phyloP scores from a whole-genome alignment of 2,329 filamentous ascomycete species.

The Plectosphaerella sp. region DNA sequence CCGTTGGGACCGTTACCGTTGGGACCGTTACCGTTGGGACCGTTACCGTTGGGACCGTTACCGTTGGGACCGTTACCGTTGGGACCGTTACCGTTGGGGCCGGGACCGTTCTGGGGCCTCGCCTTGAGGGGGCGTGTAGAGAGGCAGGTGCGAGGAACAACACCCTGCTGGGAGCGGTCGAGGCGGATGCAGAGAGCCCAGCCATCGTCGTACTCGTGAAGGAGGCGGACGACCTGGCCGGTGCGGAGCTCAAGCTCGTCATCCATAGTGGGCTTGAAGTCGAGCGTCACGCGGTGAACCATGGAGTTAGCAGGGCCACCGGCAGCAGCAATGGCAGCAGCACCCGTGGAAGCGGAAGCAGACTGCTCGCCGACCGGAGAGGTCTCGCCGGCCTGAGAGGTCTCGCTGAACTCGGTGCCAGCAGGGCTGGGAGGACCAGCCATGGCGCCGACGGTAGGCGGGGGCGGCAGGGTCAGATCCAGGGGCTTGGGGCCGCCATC shows the following conservation, averaged over 20 bases:
- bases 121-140: constrained; percentile 90
- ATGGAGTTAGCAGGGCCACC: constrained; percentile 55
- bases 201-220: constrained; percentile 97
- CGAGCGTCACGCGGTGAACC: constrained; percentile 89
- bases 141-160: constrained; percentile 88
- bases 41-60: constrained; percentile 18
- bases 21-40: constrained; percentile 19
- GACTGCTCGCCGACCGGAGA: constrained; percentile 34
- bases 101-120: constrained; percentile 48
- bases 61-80: neutral
- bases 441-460: constrained; percentile 21
- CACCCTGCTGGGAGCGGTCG: constrained; percentile 87
- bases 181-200: constrained; percentile 93
- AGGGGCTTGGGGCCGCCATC: constrained; percentile 43
- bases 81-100: constrained; percentile 40
- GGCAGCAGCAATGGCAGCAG: constrained; percentile 57
- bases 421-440: constrained; percentile 50
- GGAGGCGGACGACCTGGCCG: constrained; percentile 79
- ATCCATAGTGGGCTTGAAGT: constrained; percentile 88
- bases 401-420: constrained; percentile 58
- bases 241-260: constrained; percentile 81
- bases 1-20: neutral
- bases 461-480: constrained; percentile 46
- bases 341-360: constrained; percentile 41
- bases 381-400: constrained; percentile 31